Evolutionary conservation across 108 stramenopile genomes (phyloP), one percentile per base, ranked within the genome.

Genomic region (Discostella stelligeroides): DNA sequence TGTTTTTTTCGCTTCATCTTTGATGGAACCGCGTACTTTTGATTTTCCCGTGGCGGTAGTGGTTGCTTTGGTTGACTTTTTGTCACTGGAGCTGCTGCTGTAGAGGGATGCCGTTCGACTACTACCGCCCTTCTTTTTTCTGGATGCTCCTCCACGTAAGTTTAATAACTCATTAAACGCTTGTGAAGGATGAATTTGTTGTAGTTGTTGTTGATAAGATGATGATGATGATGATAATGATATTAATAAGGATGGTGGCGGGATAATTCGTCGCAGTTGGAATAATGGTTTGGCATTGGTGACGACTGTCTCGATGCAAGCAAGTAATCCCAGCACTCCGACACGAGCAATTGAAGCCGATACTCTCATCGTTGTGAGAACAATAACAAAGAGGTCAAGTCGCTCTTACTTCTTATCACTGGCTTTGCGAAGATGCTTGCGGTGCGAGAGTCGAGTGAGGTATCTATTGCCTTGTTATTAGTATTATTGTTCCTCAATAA

Each of bases 1-100:
- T 15, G 86, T 82, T 47, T 80, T 77, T 50, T 86, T 76, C 18
- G 60, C 58, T 24, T 15, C 49, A 29, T 75, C 62, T 66, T 81
- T 80, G 42, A 57, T 49, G 25, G 71, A 21, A 4, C 65, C 76
- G 39, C 75, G 77, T 15, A 86, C 85, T 46, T 82, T 79, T 37
- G 62, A 63, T 64, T 82, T 84, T 17, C 84, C 84, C 23, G 85
- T 86, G 25, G 66, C 71, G 34, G 88, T 79, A 50, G 83, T 85
- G 23, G 59, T 58, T 39, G 87, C 73, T 58, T 79, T 84, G 40
- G 48, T 49, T 2, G 55, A 25, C 43, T 46, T 41, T 61, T 68
- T 75, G 20, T 50, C 51, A 23, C 41, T 54, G 9, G 66, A 60
- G 41, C 34, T 60, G 76, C 34, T 60, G 76, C 65, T 61, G 60